Conservation (phyloP, 345 rosid genomes). For the Lepidium didymum region DNA sequence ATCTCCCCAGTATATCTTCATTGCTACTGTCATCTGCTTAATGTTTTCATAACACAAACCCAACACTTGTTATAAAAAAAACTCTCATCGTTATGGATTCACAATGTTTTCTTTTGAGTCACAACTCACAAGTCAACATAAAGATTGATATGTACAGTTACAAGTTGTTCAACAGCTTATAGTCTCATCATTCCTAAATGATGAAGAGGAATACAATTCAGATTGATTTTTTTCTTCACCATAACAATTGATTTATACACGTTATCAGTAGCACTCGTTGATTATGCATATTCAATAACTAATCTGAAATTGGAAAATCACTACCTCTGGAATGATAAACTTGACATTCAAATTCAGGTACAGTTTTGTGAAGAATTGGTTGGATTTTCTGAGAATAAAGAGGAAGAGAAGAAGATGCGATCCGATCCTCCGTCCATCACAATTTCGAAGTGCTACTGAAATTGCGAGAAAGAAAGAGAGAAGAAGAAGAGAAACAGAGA, state of each 20-base stretch:
- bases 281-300: background rate
- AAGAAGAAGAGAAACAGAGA: too few species aligned
- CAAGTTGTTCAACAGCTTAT: background rate
- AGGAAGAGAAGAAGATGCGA: too few species aligned
- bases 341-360: background rate
- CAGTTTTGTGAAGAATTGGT: too few species aligned
- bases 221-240: background rate
- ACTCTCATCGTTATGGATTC: background rate
- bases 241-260: background rate
- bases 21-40: too few species aligned
- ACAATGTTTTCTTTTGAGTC: background rate
- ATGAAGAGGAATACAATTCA: background rate
- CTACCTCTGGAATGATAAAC: background rate
- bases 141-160: background rate
- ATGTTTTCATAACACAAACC: constrained; percentile 12
- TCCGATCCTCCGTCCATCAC: too few species aligned
- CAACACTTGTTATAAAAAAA: background rate
- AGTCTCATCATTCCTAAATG: background rate
- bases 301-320: background rate
- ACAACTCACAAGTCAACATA: background rate
- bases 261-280: background rate
- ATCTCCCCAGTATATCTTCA: constrained; percentile 90
- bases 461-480: too few species aligned
- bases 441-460: too few species aligned
- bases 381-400: too few species aligned